Percentiles rank a stretch among this genome's conserved stretches.
Evolutionary conservation across 208 protist species (phyloP).

Genomic region (Trypanosoma lewisi): DNA sequence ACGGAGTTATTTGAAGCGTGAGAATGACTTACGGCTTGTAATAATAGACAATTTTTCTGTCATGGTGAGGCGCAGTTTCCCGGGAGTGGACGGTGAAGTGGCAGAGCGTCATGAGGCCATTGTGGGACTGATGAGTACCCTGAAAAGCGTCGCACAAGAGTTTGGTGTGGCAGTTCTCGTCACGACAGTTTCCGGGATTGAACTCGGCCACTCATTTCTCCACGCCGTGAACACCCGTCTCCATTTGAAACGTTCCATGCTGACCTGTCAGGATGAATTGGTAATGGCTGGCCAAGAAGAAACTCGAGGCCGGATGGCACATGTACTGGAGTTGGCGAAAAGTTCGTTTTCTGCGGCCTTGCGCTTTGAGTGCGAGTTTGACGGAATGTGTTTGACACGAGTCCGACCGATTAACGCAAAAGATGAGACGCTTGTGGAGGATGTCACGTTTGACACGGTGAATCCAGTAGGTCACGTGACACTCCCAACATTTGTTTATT

Average conservation of each 20-base stretch:
- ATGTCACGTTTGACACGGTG: conserved; percentile 11
- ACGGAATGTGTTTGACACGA: conserved; percentile 22
- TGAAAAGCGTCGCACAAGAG: conserved; percentile 53
- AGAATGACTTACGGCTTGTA: conserved; percentile 29
- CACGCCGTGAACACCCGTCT: conserved; percentile 77
- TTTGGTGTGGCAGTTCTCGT: conserved; percentile 46
- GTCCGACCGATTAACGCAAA: conserved; percentile 5
- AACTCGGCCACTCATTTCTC: conserved; percentile 57
- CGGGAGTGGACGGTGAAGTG: conserved; percentile 32
- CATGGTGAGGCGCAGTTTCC: conserved; percentile 46
- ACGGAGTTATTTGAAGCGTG: conserved; percentile 2
- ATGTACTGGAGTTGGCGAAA: conserved; percentile 23
- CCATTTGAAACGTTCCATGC: conserved; percentile 18
- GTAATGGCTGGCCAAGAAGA: not conserved
- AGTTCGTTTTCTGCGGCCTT: conserved; percentile 8
- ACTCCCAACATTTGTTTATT: conserved; percentile 43
- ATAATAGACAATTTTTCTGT: conserved; percentile 61
- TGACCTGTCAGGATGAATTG: not conserved
- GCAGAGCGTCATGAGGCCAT: conserved; percentile 47
- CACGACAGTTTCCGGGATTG: conserved; percentile 20
- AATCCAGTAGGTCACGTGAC: conserved; percentile 43
- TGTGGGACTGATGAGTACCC: conserved; percentile 31
- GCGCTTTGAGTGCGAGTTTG: conserved; percentile 18
- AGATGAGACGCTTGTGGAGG: conserved; percentile 16
- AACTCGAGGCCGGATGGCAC: not conserved